Base-by-base conservation (phyloP, 495 filamentous ascomycete species). In the Penicillium lividum region DNA sequence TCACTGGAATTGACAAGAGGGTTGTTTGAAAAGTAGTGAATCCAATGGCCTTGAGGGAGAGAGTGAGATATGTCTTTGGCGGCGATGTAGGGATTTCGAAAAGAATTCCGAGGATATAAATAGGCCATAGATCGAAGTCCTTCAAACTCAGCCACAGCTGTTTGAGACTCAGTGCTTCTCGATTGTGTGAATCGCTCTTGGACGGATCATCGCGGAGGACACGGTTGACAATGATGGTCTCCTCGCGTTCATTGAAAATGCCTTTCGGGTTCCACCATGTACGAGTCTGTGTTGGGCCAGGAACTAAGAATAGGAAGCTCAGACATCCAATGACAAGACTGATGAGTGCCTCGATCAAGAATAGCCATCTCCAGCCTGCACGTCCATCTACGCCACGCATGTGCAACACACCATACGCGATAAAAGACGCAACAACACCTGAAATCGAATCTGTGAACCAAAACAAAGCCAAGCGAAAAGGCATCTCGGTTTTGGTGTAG, bases 221-320 rank as follows among this genome's bases (percentile, higher is more conserved):
- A 5, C 89, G 79, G 58, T 88, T 92, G 10, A 89, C 86, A 18
- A 91, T 84, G 63, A 91, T 90, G 5, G 71, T 78, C 61, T 87
- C 84, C 59, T 90, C 85, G 0, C 79, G 70, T 51, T 85, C 83
- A 1, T 73, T 80, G 60, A 89, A 90, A 81, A 84, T 90, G 0
- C 88, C 89, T 50, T 82, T 84, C 3, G 85, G 85, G 31, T 85
- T 78, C 62, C 85, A 84, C 77, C 80, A 83, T 42, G 78, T 85
- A 25, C 71, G 72, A 0, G 89, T 91, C 61, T 86, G 80, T 5
- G 69, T 74, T 3, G 76, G 71, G 9, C 73, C 72, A 0, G 77
- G 76, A 3, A 82, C 77, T 65, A 88, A 77, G 22, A 85, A 73
- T 6, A 77, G 62, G 66, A 73, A 85, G 5, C 77, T 78, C 5